phyloP scores from a whole-genome alignment of 352 stramenopile genomes.

The Plasmopara viticola region DNA sequence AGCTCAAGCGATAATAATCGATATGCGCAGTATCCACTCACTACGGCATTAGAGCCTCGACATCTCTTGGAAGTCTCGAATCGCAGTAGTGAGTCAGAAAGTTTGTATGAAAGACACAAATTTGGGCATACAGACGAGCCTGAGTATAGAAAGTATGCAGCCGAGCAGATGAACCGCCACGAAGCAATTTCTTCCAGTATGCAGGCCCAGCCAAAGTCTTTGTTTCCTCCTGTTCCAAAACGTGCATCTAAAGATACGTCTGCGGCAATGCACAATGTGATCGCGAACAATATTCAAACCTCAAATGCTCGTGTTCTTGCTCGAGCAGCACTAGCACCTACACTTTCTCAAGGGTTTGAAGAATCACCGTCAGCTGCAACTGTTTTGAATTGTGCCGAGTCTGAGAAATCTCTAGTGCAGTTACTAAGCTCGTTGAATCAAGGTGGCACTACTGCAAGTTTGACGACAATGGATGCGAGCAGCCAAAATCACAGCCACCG shows the following conservation, averaged over 20 bases:
- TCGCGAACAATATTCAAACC: slow-evolving; percentile 9
- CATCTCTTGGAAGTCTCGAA: slow-evolving; percentile 3
- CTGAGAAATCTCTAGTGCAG: slow-evolving; percentile 59
- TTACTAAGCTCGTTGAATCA: slow-evolving; percentile 59
- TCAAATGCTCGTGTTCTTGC: slow-evolving; percentile 5
- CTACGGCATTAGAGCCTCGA: slow-evolving; percentile 4
- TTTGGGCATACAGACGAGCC: slow-evolving; percentile 9
- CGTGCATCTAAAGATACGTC: slow-evolving; percentile 47
- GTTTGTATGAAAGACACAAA: slow-evolving; percentile 12
- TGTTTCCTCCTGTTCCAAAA: slow-evolving; percentile 25
- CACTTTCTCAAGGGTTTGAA: slow-evolving; percentile 10
- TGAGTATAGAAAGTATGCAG: slow-evolving; percentile 10
- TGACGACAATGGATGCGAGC: slow-evolving; percentile 14
- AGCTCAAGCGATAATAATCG: slow-evolving; percentile 6
- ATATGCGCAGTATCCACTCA: slow-evolving; percentile 15
- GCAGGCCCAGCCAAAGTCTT: slow-evolving; percentile 19
- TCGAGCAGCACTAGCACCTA: slow-evolving; percentile 4
- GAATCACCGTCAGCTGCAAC: slow-evolving; percentile 47
- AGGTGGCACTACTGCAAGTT: slow-evolving; percentile 17
- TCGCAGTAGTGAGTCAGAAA: slow-evolving; percentile 9
- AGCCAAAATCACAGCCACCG: slow-evolving; percentile 6
- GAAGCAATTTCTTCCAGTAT: slow-evolving; percentile 10
- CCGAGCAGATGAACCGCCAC: slow-evolving; percentile 6
- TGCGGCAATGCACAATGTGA: slow-evolving; percentile 11
- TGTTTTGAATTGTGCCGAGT: slow-evolving; percentile 61